Evolutionary conservation across 2,329 filamentous ascomycete genomes (phyloP).

Genomic region (Verticillium tricorpus): DNA sequence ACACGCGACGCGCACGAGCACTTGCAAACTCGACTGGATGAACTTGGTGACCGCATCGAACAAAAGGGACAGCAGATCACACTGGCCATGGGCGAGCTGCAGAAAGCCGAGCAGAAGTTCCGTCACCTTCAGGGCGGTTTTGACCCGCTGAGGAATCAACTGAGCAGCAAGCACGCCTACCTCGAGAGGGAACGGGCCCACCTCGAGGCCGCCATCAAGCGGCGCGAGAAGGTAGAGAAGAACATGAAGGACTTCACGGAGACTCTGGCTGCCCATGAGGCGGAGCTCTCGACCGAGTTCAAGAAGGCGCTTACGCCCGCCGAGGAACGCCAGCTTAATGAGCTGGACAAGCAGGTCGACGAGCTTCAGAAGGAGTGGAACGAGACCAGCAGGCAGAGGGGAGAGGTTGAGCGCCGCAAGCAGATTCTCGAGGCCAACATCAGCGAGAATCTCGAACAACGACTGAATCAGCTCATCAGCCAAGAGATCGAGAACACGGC

Average conservation of each 20-base stretch:
- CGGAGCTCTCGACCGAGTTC: constrained; percentile 80
- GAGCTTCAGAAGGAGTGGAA: constrained; percentile 73
- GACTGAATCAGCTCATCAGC: constrained; percentile 78
- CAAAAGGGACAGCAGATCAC: constrained; percentile 86
- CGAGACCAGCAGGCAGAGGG: constrained; percentile 66
- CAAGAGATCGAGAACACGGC: constrained; percentile 63
- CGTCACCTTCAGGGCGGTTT: constrained; percentile 78
- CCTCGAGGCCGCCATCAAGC: constrained; percentile 62
- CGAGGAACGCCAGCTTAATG: constrained; percentile 80
- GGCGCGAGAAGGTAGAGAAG: constrained; percentile 65
- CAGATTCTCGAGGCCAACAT: constrained; percentile 81
- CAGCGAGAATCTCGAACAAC: constrained; percentile 81
- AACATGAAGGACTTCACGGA: constrained; percentile 74
- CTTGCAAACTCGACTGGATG: constrained; percentile 56
- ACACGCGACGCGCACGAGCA: constrained; percentile 72
- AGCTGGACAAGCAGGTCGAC: constrained; percentile 64
- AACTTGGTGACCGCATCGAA: constrained; percentile 68
- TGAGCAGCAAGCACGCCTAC: constrained; percentile 70
- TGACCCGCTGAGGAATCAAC: constrained; percentile 71
- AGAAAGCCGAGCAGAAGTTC: constrained; percentile 76
- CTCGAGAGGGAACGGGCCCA: constrained; percentile 69
- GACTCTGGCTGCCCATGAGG: constrained; percentile 70
- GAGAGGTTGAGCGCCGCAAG: constrained; percentile 76
- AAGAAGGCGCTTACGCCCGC: constrained; percentile 79
- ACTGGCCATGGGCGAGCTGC: constrained; percentile 73